Evolutionary conservation across 306 rosid genomes (phyloP).

Genomic region (Quercus aquifolioides): DNA sequence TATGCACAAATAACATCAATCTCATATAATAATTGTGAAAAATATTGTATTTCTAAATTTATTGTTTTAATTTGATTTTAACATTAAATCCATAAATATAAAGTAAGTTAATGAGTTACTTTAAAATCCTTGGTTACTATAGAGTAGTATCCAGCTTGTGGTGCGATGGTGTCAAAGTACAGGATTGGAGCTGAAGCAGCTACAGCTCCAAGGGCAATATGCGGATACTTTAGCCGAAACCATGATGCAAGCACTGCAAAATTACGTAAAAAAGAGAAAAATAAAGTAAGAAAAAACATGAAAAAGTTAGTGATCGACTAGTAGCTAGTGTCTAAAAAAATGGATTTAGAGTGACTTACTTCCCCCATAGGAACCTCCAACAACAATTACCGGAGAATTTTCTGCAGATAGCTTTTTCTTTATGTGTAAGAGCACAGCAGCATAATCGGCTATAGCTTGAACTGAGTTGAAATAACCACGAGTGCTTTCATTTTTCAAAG

Average conservation of each 20-base stretch:
- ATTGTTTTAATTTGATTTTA: neutral
- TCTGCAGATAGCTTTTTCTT: constrained; percentile 31
- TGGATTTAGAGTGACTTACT: constrained; percentile 25
- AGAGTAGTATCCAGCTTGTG: constrained; percentile 39
- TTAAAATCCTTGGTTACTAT: constrained; percentile 38
- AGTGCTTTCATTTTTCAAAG: constrained; percentile 35
- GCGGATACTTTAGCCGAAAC: constrained; percentile 66
- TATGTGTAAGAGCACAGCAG: constrained; percentile 41
- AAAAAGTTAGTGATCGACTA: neutral
- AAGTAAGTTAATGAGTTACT: constrained; percentile 14
- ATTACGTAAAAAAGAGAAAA: neutral
- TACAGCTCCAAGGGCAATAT: constrained; percentile 50
- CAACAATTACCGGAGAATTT: constrained; percentile 43
- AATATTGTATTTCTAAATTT: too few species aligned
- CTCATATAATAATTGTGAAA: too few species aligned
- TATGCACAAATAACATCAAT: too few species aligned
- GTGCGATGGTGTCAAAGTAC: constrained; percentile 41
- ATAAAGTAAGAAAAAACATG: neutral
- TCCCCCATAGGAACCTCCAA: constrained; percentile 69
- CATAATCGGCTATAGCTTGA: constrained; percentile 62
- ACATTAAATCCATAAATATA: neutral
- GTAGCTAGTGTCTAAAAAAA: neutral
- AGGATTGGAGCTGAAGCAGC: constrained; percentile 69
- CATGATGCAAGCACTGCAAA: constrained; percentile 59
- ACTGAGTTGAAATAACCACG: constrained; percentile 50